These are phyloP conservation scores for Suillus alpinus DNA, from an alignment of 768 basidiomycete genomes.

Conservation along the genomic window DNA sequence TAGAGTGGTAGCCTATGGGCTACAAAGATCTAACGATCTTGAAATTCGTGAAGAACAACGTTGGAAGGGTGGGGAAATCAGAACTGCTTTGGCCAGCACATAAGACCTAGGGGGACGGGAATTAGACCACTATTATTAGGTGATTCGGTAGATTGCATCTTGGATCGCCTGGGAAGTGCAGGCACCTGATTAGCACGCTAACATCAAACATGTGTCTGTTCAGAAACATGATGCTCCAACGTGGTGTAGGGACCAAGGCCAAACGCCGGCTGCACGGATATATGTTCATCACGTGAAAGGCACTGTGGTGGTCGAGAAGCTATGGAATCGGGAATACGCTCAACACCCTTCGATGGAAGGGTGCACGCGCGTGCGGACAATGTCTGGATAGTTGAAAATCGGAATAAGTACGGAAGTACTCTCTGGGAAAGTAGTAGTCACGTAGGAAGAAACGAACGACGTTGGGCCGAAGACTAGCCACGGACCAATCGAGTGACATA, in stretches of 20 bases:
- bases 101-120: neutral
- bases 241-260: neutral
- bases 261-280: neutral
- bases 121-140: slow-evolving; percentile 5
- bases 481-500: too few species aligned
- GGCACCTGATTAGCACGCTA: neutral
- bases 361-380: too few species aligned
- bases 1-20: neutral
- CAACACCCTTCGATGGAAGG: too few species aligned
- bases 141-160: neutral
- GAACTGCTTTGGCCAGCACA: neutral
- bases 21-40: neutral
- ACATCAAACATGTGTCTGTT: neutral
- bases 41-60: neutral
- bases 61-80: slow-evolving; percentile 4
- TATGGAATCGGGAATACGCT: too few species aligned
- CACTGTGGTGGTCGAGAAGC: neutral
- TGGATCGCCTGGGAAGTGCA: neutral
- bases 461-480: too few species aligned
- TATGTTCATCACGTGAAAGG: neutral
- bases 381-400: too few species aligned
- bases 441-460: too few species aligned
- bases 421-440: too few species aligned
- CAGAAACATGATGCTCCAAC: neutral
- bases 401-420: too few species aligned